Evolutionary conservation across 169 alveolate species (phyloP).

Genomic region (Cyclospora cayetanensis): DNA sequence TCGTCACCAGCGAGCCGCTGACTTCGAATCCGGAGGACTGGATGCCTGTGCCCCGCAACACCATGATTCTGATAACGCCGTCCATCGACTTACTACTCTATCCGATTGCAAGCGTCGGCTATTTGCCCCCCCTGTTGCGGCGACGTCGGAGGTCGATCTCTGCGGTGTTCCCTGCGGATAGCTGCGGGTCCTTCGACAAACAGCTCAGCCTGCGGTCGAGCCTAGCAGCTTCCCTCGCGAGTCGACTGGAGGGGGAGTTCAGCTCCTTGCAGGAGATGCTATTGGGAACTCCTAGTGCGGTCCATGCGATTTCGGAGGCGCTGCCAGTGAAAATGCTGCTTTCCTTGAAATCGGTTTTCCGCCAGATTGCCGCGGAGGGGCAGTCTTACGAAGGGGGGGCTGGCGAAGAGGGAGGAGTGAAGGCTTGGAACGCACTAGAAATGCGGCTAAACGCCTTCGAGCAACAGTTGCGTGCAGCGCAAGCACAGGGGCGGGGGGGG

Average conservation of each 20-base stretch:
- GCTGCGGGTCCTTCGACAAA: neutral
- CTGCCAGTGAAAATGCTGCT: conserved; percentile 44
- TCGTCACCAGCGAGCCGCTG: conserved; percentile 70
- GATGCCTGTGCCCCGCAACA: conserved; percentile 74
- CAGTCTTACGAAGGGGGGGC: neutral
- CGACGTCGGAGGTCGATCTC: conserved; percentile 9
- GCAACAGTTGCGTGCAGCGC: conserved; percentile 30
- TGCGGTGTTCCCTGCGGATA: neutral
- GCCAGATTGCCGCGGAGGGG: neutral
- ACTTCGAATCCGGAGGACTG: conserved; percentile 70
- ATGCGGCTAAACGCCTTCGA: conserved; percentile 9
- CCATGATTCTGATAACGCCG: conserved; percentile 62
- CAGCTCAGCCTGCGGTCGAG: conserved; percentile 8
- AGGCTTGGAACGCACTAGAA: conserved; percentile 30
- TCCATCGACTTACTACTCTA: conserved; percentile 63
- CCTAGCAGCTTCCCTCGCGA: conserved; percentile 32
- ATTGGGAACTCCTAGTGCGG: neutral
- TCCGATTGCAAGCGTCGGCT: conserved; percentile 64
- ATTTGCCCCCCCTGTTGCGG: conserved; percentile 43
- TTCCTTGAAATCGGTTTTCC: conserved; percentile 20
- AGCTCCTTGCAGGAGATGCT: neutral
- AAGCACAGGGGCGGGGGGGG: conserved; percentile 23
- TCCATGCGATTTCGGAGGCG: too few relatives aligned
- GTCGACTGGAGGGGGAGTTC: conserved; percentile 16
- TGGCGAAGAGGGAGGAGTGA: neutral